Base-by-base conservation (phyloP, 257 asterid genomes). In the Schizonepeta tenuifolia region DNA sequence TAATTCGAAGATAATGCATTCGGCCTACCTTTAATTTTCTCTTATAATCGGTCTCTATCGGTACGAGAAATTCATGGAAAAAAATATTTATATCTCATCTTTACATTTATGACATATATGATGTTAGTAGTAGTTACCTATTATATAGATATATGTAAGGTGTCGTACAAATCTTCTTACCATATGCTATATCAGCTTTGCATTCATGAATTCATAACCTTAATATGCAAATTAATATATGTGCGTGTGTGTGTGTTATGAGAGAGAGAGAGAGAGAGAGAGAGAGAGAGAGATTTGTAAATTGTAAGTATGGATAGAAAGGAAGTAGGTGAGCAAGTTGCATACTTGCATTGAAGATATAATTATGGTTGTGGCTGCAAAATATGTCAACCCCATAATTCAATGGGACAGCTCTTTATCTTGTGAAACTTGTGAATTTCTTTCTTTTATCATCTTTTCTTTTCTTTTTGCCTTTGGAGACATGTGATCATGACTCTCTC, bases 351-450 rank as follows among this genome's bases (percentile, higher is more conserved):
- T 9, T 44, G 68, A 66, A 58, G 49, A 1, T 18, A 21, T 46
- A 31, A 54, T 54, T 40, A 41, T 24, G 51, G 65, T 40, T 67
- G 75, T 67, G 81, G 76, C 35, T 59, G 79, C 67, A 73, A 61
- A 46, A 65, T 57, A 65, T 73, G 81, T 81, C 83, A 82, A 76
- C 84, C 76, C 75, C 68, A 40, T 70, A 54, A 64, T 71, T 71
- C 57, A 79, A 61, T 46, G 70, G 60, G 76, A 75, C 79, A 75
- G 70, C 70, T 68, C 56, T 28, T 18, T 58, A 58, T 58, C 55
- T 58, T 50, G 31, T 31, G 75, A 79, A 24, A 70, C 87, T 78
- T 82, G 85, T 72, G 89, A 73, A 68, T 46, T n/a, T n/a, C n/a
- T n/a, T n/a, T n/a, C 3, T 51, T 71, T 58, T n/a, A n/a, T n/a